Percentiles rank a stretch among this genome's conserved stretches.
Conservation (phyloP, 2,329 filamentous ascomycete genomes). For the Exophiala phaeomuriformis region DNA sequence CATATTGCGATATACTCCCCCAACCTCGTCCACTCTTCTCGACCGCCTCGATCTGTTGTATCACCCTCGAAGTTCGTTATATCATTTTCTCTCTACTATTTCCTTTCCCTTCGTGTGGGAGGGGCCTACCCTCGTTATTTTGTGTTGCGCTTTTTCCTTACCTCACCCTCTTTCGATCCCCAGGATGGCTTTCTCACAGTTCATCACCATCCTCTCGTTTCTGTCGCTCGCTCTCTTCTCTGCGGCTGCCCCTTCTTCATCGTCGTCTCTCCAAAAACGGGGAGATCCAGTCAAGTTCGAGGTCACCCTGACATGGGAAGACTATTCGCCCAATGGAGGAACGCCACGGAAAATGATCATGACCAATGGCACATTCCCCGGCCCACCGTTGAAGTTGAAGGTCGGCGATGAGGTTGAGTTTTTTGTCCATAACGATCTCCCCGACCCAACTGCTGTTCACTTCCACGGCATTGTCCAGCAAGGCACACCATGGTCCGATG, state of each 20-base stretch:
- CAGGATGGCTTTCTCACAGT: constrained; percentile 20
- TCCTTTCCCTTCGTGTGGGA: not conserved
- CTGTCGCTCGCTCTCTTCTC: constrained; percentile 23
- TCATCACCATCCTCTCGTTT: constrained; percentile 17
- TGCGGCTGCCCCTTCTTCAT: constrained; percentile 12
- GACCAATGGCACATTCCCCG: constrained; percentile 69
- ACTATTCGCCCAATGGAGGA: constrained; percentile 33
- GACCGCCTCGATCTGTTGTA: constrained; percentile 6
- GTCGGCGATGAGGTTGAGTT: constrained; percentile 65
- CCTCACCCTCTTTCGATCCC: not conserved
- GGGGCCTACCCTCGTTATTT: constrained; percentile 13
- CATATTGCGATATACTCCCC: constrained; percentile 12
- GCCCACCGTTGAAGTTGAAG: constrained; percentile 65
- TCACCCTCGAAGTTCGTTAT: not conserved
- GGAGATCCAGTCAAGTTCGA: constrained; percentile 27
- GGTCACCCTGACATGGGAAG: constrained; percentile 33
- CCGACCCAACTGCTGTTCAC: constrained; percentile 61
- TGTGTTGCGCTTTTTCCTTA: constrained; percentile 1
- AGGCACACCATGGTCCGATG: constrained; percentile 68
- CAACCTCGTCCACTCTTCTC: constrained; percentile 11
- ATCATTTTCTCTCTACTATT: constrained; percentile 5
- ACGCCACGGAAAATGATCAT: constrained; percentile 54
- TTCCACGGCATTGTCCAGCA: constrained; percentile 75
- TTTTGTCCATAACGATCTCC: constrained; percentile 59
- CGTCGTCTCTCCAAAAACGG: constrained; percentile 13